phyloP scores from a whole-genome alignment of 441 rosid genomes.

The Macaranga tanarius region DNA sequence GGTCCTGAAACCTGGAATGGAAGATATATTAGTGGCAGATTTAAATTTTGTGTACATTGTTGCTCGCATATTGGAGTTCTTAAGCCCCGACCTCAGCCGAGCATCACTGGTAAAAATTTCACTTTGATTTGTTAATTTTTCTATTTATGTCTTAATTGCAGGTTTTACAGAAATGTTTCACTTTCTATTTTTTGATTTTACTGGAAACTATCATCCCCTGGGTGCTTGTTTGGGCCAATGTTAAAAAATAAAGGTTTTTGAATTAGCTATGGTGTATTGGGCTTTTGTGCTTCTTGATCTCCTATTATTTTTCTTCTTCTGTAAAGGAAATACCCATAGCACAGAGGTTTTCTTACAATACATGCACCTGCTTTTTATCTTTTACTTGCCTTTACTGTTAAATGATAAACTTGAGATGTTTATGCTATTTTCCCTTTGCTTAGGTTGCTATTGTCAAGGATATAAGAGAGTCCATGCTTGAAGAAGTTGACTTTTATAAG shows the following conservation, averaged over 20 bases:
- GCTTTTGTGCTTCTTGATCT: neutral
- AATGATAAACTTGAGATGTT: neutral
- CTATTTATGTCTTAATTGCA: neutral
- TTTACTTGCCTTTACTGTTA: neutral
- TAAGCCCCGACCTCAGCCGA: conserved; percentile 85
- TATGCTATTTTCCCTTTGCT: conserved; percentile 24
- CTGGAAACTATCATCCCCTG: conserved; percentile 1
- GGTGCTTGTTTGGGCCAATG: neutral
- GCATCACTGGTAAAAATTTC: conserved; percentile 71
- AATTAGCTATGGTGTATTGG: neutral
- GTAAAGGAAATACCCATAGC: too few relatives aligned
- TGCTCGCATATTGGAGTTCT: conserved; percentile 90
- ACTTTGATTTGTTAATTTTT: conserved; percentile 12
- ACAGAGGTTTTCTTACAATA: neutral
- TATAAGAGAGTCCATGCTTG: conserved; percentile 94
- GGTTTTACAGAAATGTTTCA: conserved; percentile 18
- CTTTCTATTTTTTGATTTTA: conserved; percentile 15
- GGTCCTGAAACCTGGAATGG: conserved; percentile 94
- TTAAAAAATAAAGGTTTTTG: neutral
- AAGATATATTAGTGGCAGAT: conserved; percentile 91
- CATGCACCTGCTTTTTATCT: neutral
- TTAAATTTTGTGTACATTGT: conserved; percentile 83
- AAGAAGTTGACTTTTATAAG: conserved; percentile 94
- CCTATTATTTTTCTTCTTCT: neutral
- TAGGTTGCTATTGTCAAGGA: conserved; percentile 92